A percentile compares a stretch with the other conserved stretches of the same genome.
These are phyloP conservation scores for Anthracocystis walkeri DNA, from an alignment of 1,284 basidiomycete genomes.

Conservation along the genomic window DNA sequence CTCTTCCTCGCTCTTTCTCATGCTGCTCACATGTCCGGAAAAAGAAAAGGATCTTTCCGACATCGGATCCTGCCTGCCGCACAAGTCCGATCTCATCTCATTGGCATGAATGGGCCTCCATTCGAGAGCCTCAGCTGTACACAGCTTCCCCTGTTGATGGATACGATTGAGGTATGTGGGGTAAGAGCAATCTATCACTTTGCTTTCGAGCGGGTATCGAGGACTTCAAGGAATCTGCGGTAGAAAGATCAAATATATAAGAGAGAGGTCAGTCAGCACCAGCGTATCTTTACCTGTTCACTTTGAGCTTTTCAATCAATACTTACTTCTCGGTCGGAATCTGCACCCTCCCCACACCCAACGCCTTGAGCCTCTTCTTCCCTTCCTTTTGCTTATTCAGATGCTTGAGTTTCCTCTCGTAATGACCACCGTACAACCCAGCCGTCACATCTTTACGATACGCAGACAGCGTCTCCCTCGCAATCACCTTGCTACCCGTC, in stretches of 20 bases:
- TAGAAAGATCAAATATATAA: background rate
- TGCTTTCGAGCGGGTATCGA: conserved; percentile 44
- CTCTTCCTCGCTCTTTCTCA: background rate
- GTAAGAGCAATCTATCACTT: conserved; percentile 7
- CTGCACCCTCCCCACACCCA: conserved; percentile 63
- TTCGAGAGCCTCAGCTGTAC: background rate
- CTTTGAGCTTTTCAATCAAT: too few species aligned
- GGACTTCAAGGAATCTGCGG: conserved; percentile 35
- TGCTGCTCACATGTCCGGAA: background rate
- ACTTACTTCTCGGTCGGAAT: conserved; percentile 60
- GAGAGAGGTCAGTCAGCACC: background rate
- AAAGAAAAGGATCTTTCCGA: conserved; percentile 5
- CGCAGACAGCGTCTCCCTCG: conserved; percentile 77
- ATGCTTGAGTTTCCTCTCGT: conserved; percentile 62
- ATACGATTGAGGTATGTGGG: background rate
- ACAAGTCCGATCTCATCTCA: conserved; percentile 1
- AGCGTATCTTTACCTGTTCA: too few species aligned
- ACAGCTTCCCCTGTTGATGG: background rate
- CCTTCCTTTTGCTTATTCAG: conserved; percentile 67
- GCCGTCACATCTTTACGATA: conserved; percentile 85
- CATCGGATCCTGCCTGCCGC: background rate
- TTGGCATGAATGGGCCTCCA: background rate
- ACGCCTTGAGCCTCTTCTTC: conserved; percentile 63
- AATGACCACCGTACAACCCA: conserved; percentile 86
- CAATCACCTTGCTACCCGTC: conserved; percentile 86